Evolutionary conservation across 495 filamentous ascomycete species (phyloP).

Genomic region (Penicillium fimorum): DNA sequence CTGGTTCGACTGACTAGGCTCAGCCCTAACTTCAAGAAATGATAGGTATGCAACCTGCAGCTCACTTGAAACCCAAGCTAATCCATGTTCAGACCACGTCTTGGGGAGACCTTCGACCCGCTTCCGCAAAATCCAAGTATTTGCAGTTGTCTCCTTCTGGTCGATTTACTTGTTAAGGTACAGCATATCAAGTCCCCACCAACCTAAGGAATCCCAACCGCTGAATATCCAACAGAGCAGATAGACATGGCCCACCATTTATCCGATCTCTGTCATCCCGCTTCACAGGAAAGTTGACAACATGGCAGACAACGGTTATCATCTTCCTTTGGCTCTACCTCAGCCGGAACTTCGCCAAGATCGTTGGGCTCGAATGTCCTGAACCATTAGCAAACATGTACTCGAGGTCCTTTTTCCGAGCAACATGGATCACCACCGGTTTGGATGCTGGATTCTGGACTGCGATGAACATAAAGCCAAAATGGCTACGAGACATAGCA

Average conservation of each 20-base stretch:
- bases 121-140: constrained; percentile 90
- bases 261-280: constrained; percentile 69
- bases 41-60: constrained; percentile 30
- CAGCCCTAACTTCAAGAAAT: constrained; percentile 17
- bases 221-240: constrained; percentile 52
- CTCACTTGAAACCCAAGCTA: background rate
- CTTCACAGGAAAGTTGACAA: constrained; percentile 67
- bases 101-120: constrained; percentile 85
- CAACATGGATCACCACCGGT: constrained; percentile 94
- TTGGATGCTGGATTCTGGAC: constrained; percentile 98
- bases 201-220: background rate
- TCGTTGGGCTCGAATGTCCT: constrained; percentile 86
- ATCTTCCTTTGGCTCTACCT: constrained; percentile 91
- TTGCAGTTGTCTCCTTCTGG: constrained; percentile 90
- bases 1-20: background rate
- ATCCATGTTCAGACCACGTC: constrained; percentile 67
- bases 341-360: constrained; percentile 86
- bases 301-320: constrained; percentile 85
- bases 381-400: constrained; percentile 95
- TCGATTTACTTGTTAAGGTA: constrained; percentile 76
- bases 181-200: background rate
- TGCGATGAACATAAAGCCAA: constrained; percentile 83
- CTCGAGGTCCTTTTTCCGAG: constrained; percentile 89
- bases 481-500: constrained; percentile 77
- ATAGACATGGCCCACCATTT: constrained; percentile 82